Conservation (phyloP, 2,329 filamentous ascomycete species). For the Calonectria naviculata region DNA sequence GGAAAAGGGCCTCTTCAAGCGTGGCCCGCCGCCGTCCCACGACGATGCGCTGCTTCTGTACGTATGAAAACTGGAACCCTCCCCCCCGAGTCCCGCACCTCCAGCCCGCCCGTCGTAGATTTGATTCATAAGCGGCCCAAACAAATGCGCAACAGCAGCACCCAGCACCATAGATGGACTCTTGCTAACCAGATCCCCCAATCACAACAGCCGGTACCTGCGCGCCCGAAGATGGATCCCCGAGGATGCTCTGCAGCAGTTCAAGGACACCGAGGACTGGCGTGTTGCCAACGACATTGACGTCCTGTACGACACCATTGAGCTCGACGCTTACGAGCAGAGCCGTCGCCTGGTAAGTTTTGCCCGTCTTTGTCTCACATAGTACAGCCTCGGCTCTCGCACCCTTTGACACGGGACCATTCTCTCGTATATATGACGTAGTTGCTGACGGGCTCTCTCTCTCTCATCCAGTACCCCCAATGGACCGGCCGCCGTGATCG, state of each 20-base stretch:
- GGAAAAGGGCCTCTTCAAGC: slow-evolving; percentile 73
- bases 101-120: not conserved
- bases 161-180: not conserved
- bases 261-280: slow-evolving; percentile 91
- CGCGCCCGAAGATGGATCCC: slow-evolving; percentile 86
- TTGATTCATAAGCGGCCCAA: slow-evolving; percentile 14
- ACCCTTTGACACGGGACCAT: not conserved
- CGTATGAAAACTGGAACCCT: slow-evolving; percentile 40
- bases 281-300: slow-evolving; percentile 82
- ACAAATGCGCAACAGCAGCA: not conserved
- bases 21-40: slow-evolving; percentile 69
- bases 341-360: slow-evolving; percentile 75
- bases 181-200: slow-evolving; percentile 22
- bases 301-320: slow-evolving; percentile 86
- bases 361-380: not conserved
- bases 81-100: not conserved
- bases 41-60: slow-evolving; percentile 81
- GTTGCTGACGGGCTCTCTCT: slow-evolving; percentile 9
- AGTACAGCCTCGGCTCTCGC: not conserved
- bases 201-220: slow-evolving; percentile 77
- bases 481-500: slow-evolving; percentile 93
- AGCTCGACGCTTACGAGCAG: slow-evolving; percentile 85
- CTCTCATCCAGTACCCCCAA: slow-evolving; percentile 83
- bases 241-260: slow-evolving; percentile 83
- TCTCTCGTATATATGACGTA: not conserved